Percentiles rank a stretch among this genome's conserved stretches.
Conservation (phyloP, 2,329 filamentous ascomycete genomes). For the Cladosporium sp. region DNA sequence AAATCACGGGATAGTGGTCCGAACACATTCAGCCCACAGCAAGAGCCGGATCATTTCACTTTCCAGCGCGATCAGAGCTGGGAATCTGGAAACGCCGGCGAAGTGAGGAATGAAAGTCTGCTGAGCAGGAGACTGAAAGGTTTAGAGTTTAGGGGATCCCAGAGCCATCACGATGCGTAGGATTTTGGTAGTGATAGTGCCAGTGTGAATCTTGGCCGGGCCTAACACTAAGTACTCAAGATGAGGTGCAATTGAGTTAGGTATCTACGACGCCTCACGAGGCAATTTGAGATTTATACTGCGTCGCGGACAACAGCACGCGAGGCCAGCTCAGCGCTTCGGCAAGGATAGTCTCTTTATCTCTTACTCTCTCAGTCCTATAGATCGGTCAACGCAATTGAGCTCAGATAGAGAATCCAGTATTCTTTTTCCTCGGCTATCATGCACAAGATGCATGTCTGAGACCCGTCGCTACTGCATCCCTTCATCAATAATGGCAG, state of each 20-base stretch:
- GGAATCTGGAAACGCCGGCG: slow-evolving; percentile 31
- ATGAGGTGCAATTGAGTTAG: no score
- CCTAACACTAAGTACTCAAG: neutral
- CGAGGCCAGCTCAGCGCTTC: no score
- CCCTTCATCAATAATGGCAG: no score
- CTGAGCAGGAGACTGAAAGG: slow-evolving; percentile 64
- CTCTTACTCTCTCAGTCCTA: no score
- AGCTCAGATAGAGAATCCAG: no score
- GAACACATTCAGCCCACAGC: slow-evolving; percentile 13
- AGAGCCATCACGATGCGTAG: neutral
- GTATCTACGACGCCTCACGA: no score
- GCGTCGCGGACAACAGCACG: neutral
- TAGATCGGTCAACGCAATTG: no score
- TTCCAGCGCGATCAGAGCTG: slow-evolving; percentile 43
- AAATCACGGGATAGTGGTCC: slow-evolving; percentile 16
- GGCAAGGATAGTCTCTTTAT: no score
- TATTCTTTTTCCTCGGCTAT: no score
- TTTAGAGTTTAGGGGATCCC: slow-evolving; percentile 38
- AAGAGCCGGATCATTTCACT: slow-evolving; percentile 21
- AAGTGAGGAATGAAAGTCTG: slow-evolving; percentile 55
- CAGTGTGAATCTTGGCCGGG: neutral
- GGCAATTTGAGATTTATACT: no score
- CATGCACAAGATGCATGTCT: no score
- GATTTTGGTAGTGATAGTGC: neutral
- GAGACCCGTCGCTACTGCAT: no score